Evolutionary conservation across 2,329 filamentous ascomycete species (phyloP), one percentile per base, ranked within the genome.

Genomic region (Hypoxylon sp.): DNA sequence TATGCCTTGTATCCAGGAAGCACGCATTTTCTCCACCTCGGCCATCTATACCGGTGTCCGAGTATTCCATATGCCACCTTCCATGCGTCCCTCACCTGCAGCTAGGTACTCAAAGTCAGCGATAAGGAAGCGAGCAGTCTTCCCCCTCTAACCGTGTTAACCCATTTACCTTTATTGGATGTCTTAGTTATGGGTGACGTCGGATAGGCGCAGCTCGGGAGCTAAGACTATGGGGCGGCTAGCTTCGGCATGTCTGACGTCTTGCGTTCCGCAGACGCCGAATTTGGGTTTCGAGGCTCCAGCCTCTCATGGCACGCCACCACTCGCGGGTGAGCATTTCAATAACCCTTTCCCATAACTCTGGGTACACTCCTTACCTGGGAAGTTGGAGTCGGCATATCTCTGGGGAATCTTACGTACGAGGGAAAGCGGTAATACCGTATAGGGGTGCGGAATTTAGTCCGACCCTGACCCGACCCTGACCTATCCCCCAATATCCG

Each of bases 401-500:
- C 49, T 23, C 45, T 38, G 43, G 67, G 57, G 65, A 41, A 41
- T 41, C 25, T 61, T 30, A 59, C 61, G 56, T 63, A 58, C 48
- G 17, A 55, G n/a, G 61, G 34, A 38, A 55, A 49, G 19, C 45
- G 38, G 19, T 46, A 32, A 25, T 13, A 34, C 45, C 25, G 46
- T 32, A 48, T 19, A 30, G 9, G 46, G n/a, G 66, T 63, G 74
- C 74, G 74, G 74, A 75, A 75, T 75, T 71, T 57, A 62, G 49
- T 52, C 74, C 74, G 74, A 60, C 49, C 67, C 65, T 67, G 63
- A 69, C 17, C 43, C 74, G 74, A 60, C 49, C 67, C 65, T 67
- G 63, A 69, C 17, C 43, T 72, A 70, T 71, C 70, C 74, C 68
- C 72, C 66, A 61, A 62, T 68, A 75, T 68, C 73, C 74, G 72